A percentile compares a stretch with the other conserved stretches of the same genome.
These are phyloP conservation scores for Pyrenochaeta sp. DNA, from an alignment of 2,329 filamentous ascomycete species.

Conservation along the genomic window DNA sequence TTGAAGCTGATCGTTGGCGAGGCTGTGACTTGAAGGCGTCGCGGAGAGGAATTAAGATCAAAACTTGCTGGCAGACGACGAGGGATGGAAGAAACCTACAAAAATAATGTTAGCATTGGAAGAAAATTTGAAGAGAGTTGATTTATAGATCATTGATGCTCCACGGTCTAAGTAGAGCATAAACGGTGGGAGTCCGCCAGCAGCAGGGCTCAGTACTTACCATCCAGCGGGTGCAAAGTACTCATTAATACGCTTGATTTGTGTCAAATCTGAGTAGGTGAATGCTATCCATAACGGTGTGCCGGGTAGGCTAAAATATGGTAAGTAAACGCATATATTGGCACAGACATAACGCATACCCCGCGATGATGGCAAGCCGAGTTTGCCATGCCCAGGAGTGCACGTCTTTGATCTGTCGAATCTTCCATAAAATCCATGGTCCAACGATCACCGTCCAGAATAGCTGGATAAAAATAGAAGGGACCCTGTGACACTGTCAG, in stretches of 20 bases:
- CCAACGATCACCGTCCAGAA: conserved; percentile 49
- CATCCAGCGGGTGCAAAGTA: conserved; percentile 47
- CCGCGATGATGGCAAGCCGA: conserved; percentile 47
- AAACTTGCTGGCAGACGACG: conserved; percentile 48
- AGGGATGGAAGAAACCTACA: conserved; percentile 48
- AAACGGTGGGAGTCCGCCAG: too few relatives aligned
- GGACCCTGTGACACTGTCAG: conserved; percentile 37
- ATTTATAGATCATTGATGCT: too few relatives aligned
- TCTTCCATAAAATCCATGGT: conserved; percentile 51
- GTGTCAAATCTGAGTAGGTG: conserved; percentile 38
- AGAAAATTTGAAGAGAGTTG: not conserved
- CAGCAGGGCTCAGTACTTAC: conserved; percentile 26
- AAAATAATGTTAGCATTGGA: conserved; percentile 4
- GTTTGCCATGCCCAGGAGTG: conserved; percentile 52
- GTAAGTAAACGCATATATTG: not conserved
- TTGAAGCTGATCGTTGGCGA: conserved; percentile 25
- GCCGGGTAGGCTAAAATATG: conserved; percentile 40
- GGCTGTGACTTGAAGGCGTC: conserved; percentile 35
- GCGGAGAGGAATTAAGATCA: conserved; percentile 46
- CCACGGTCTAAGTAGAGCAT: too few relatives aligned
- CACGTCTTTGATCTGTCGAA: conserved; percentile 46
- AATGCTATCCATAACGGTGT: conserved; percentile 51
- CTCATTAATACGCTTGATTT: conserved; percentile 35
- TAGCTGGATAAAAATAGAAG: conserved; percentile 48
- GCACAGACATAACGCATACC: conserved; percentile 28